These are phyloP conservation scores for Vitis hybrid DNA, from an alignment of 177 flowering plant genomes.

Conservation along the genomic window DNA sequence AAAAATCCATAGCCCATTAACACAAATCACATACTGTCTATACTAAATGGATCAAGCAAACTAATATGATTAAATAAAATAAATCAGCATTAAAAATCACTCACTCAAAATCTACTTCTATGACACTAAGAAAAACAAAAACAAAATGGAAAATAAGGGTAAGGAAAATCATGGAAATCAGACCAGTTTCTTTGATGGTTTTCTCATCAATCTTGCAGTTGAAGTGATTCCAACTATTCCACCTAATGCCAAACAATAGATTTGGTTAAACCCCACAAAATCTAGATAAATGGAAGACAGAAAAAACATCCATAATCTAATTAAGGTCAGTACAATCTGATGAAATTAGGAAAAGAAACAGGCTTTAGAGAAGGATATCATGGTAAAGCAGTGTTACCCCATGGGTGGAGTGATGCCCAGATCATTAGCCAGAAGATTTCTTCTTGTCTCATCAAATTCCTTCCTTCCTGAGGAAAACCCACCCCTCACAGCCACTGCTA, in stretches of 20 bases:
- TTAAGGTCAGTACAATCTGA: not conserved
- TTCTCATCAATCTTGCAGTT: constrained; percentile 42
- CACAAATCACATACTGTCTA: not conserved
- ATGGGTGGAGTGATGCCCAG: constrained; percentile 41
- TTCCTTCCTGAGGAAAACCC: not conserved
- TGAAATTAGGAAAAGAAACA: not conserved
- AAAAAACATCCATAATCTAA: not conserved
- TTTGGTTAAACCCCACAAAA: not conserved
- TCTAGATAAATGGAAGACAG: not conserved
- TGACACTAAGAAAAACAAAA: too few relatives aligned
- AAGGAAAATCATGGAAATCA: not conserved
- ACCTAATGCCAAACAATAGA: constrained; percentile 22
- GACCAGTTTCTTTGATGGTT: constrained; percentile 51
- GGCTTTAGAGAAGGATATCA: not conserved
- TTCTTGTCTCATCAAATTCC: constrained; percentile 2
- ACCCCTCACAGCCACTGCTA: not conserved
- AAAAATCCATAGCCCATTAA: not conserved
- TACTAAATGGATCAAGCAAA: too few relatives aligned
- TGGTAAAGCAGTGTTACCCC: constrained; percentile 24
- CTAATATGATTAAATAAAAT: not conserved
- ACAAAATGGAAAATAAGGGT: not conserved
- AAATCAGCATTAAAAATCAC: not conserved
- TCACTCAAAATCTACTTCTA: not conserved
- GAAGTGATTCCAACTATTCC: constrained; percentile 74
- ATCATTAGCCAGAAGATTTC: constrained; percentile 36